Conservation (phyloP, 1,284 basidiomycete species). For the Abortiporus biennis region DNA sequence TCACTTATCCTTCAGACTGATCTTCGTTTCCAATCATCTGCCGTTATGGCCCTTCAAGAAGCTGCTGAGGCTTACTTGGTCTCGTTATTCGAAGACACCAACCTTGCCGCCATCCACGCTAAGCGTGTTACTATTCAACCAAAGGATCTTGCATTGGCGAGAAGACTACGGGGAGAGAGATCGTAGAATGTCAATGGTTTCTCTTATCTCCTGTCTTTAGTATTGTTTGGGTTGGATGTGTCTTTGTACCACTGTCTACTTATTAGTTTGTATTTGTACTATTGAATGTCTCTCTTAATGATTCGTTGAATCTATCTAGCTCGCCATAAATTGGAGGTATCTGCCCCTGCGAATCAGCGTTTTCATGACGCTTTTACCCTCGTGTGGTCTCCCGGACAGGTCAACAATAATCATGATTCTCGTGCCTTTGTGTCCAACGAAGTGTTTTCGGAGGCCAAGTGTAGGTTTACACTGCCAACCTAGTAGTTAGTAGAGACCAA, state of each 20-base stretch:
- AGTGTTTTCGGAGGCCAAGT: no score
- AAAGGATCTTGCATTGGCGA: conserved; percentile 77
- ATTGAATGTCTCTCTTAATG: background rate
- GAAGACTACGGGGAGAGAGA: conserved; percentile 75
- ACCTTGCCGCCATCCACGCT: conserved; percentile 80
- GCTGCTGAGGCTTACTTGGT: conserved; percentile 91
- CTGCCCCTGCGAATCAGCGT: no score
- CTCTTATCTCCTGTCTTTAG: no score
- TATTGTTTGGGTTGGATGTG: background rate
- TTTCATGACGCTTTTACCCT: no score
- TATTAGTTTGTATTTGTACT: background rate
- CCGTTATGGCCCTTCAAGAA: conserved; percentile 89
- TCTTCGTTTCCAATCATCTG: conserved; percentile 91
- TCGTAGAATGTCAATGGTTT: conserved; percentile 33
- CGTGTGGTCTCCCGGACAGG: no score
- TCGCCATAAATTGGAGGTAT: no score
- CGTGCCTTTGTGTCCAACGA: no score
- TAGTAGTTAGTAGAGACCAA: no score
- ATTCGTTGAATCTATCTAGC: no score
- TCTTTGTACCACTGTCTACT: background rate
- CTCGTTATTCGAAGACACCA: conserved; percentile 82
- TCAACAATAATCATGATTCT: no score
- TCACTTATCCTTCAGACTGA: conserved; percentile 47
- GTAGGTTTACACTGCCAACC: no score
- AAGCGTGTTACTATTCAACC: conserved; percentile 83